Evolutionary conservation across 2,329 filamentous ascomycete species (phyloP), one percentile per base, ranked within the genome.

Genomic region (Hymenoscyphus linearis): DNA sequence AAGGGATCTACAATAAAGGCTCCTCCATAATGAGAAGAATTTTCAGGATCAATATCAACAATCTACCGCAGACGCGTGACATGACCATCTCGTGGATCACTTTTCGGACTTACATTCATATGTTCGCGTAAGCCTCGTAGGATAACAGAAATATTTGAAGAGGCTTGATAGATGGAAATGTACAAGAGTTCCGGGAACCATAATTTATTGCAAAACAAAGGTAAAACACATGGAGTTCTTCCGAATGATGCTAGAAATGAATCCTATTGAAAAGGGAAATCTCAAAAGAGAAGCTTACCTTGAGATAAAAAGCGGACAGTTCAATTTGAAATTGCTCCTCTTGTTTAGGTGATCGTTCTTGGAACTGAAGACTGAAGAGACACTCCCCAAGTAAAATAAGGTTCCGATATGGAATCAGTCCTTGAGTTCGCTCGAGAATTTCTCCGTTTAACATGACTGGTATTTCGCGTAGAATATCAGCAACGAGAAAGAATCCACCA

Each of bases 311-410:
- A 22, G 58, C 57, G 52, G 60, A 58, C 16, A 66, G 52, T 44
- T 64, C 62, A 44, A 62, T 58, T 62, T 67, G 65, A 52, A 67
- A 67, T 27, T 64, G 60, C 9, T 60, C 64, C 26, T 67, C 65
- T 55, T 66, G 59, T 25, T 62, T 50, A 14, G 31, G 31, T 26
- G 61, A 56, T 13, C 64, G 47, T 37, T 56, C 52, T 35, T 59
- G 44, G 57, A 68, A 68, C 27, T 62, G 58, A 25, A 67, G 25
- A 36, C 59, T 66, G 47, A 65, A 68, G 50, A 61, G 57, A 37
- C 61, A 64, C 50, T 68, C 64, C 16, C 66, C 66, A 52, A 68
- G 55, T 26, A 55, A 52, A 34, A 68, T 64, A 6, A 57, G 47
- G 52, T 66, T 68, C 14, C 58, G 64, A 50, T 56, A 68, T 9